These are phyloP conservation scores for Coemansia sp. DNA, from an alignment of 192 early-diverging fungal genomes.

Conservation along the genomic window DNA sequence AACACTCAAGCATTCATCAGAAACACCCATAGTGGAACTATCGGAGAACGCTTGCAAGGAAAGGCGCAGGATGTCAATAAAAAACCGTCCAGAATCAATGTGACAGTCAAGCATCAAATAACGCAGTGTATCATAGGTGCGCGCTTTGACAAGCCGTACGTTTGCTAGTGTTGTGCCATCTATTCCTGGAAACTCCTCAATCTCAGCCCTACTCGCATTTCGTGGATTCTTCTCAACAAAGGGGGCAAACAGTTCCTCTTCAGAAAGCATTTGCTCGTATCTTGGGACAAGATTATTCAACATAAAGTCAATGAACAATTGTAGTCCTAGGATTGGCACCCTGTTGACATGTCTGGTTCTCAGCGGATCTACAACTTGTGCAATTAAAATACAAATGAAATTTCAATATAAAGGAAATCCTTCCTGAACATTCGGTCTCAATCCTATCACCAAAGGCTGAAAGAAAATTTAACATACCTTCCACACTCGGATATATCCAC, in stretches of 20 bases:
- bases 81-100: conserved; percentile 26
- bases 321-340: conserved; percentile 33
- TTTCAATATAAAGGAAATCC: background rate
- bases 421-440: no score
- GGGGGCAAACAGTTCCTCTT: conserved; percentile 28
- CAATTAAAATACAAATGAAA: background rate
- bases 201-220: background rate
- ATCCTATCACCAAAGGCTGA: no score
- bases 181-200: background rate
- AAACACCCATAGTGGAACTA: background rate
- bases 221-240: conserved; percentile 1
- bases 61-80: conserved; percentile 37
- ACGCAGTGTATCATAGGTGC: conserved; percentile 30
- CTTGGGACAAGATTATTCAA: conserved; percentile 31
- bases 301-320: conserved; percentile 30
- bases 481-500: conserved; percentile 35
- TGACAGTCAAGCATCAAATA: conserved; percentile 31
- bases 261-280: conserved; percentile 23
- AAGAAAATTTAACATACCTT: conserved; percentile 19
- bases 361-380: conserved; percentile 17
- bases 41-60: conserved; percentile 16
- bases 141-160: background rate
- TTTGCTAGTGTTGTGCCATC: background rate
- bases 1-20: conserved; percentile 7
- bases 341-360: conserved; percentile 16